Conservation (phyloP, 805 yeast genomes). For the Yamadazyma takamatsuzukensis region DNA sequence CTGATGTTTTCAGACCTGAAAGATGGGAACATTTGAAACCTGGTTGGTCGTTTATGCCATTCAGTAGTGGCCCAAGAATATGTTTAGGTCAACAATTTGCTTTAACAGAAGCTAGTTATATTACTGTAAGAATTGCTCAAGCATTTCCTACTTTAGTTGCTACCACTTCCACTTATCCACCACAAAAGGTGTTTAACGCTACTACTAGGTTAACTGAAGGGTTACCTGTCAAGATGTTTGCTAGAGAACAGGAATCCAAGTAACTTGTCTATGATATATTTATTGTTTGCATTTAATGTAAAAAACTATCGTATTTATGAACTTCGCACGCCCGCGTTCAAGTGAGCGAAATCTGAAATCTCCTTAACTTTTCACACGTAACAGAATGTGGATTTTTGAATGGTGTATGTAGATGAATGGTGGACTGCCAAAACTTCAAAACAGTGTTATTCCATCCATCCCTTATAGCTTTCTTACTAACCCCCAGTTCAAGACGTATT, state of each 20-base stretch:
- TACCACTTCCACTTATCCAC: constrained; percentile 21
- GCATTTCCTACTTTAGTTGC: constrained; percentile 15
- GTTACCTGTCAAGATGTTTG: background rate
- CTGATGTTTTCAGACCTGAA: constrained; percentile 43
- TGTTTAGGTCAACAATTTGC: constrained; percentile 58
- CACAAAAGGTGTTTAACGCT: constrained; percentile 19
- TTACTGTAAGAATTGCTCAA: constrained; percentile 31
- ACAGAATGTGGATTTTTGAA: constrained; percentile 19
- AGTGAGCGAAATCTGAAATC: constrained; percentile 3
- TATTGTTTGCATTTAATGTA: background rate
- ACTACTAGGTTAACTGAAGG: constrained; percentile 20
- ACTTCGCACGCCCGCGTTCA: constrained; percentile 1
- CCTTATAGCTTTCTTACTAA: background rate
- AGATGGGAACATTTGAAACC: constrained; percentile 42
- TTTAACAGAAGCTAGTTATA: constrained; percentile 48
- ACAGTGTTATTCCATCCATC: background rate
- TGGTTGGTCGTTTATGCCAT: constrained; percentile 50
- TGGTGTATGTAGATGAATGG: constrained; percentile 16
- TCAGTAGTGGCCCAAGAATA: constrained; percentile 54
- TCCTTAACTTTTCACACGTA: constrained; percentile 1
- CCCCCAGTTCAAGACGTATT: constrained; percentile 41
- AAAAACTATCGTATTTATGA: no score
- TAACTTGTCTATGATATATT: no score
- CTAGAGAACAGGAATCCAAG: no score
- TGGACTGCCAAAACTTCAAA: background rate